Conservation (phyloP, 140 eudicot genomes). For the Ambrosia hybrid region DNA sequence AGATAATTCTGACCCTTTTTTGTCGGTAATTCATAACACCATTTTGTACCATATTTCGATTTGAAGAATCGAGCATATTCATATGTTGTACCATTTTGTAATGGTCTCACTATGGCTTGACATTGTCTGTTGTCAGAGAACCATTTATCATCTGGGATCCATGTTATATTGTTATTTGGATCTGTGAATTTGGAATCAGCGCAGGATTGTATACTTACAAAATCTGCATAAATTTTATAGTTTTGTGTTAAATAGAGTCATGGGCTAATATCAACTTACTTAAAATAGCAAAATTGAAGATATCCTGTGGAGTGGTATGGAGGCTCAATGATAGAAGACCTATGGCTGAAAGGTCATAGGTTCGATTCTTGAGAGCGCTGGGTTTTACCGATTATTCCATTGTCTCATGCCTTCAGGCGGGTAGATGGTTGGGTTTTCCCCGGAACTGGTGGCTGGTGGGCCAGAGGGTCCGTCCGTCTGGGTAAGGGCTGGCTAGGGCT, state of each 20-base stretch:
- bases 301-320: no score
- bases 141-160: slow-evolving; percentile 56
- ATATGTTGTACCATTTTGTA: slow-evolving; percentile 25
- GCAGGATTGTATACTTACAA: slow-evolving; percentile 55
- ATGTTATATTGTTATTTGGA: slow-evolving; percentile 45
- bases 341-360: no score
- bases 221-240: slow-evolving; percentile 41
- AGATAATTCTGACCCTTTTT: slow-evolving; percentile 47
- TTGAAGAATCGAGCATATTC: slow-evolving; percentile 46
- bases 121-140: slow-evolving; percentile 46
- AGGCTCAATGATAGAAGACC: no score
- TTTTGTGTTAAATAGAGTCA: slow-evolving; percentile 19
- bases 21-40: slow-evolving; percentile 66
- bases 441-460: no score
- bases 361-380: no score
- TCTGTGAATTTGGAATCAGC: slow-evolving; percentile 50
- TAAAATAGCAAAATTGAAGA: neutral
- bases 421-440: no score
- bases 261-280: neutral
- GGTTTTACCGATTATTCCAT: no score
- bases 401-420: no score
- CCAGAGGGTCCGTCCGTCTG: no score
- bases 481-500: no score
- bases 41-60: slow-evolving; percentile 43
- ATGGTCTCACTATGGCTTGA: slow-evolving; percentile 34